These are phyloP conservation scores for Balakata baccata DNA, from an alignment of 345 rosid species.

Conservation along the genomic window DNA sequence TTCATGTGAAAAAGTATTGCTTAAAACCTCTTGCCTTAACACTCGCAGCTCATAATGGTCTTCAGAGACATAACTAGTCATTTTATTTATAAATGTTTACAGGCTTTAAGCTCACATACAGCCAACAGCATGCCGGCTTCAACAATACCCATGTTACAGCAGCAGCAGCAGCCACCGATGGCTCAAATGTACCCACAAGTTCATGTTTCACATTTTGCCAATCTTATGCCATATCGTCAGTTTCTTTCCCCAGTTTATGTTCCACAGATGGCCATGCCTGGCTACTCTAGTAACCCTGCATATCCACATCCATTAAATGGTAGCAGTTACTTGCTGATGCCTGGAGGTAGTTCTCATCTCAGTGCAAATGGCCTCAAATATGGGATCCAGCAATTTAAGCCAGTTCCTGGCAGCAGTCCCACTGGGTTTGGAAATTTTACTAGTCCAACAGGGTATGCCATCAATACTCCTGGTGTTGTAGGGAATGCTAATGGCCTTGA, in stretches of 20 bases:
- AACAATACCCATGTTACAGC: conserved; percentile 56
- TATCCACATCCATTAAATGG: conserved; percentile 88
- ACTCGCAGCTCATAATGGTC: background rate
- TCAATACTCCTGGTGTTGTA: conserved; percentile 68
- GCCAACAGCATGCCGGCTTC: conserved; percentile 54
- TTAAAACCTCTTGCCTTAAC: background rate
- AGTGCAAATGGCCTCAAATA: conserved; percentile 70
- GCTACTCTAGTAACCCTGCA: conserved; percentile 73
- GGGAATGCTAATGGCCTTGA: conserved; percentile 76
- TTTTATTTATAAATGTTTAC: conserved; percentile 16
- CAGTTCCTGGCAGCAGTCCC: conserved; percentile 61
- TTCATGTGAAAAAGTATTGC: background rate
- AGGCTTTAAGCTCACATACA: conserved; percentile 47
- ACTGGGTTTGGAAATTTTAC: conserved; percentile 55
- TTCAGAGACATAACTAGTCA: background rate
- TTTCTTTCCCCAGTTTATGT: conserved; percentile 74
- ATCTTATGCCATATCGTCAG: conserved; percentile 86
- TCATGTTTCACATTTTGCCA: conserved; percentile 73
- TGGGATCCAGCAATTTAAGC: conserved; percentile 83
- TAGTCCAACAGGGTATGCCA: conserved; percentile 60
- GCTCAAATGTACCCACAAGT: conserved; percentile 90
- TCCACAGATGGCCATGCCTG: conserved; percentile 87
- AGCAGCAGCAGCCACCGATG: conserved; percentile 65
- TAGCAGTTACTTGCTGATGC: conserved; percentile 80
- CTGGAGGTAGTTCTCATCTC: conserved; percentile 75